Conservation (phyloP, 495 filamentous ascomycete genomes). For the Lasiosphaeria hispida region DNA sequence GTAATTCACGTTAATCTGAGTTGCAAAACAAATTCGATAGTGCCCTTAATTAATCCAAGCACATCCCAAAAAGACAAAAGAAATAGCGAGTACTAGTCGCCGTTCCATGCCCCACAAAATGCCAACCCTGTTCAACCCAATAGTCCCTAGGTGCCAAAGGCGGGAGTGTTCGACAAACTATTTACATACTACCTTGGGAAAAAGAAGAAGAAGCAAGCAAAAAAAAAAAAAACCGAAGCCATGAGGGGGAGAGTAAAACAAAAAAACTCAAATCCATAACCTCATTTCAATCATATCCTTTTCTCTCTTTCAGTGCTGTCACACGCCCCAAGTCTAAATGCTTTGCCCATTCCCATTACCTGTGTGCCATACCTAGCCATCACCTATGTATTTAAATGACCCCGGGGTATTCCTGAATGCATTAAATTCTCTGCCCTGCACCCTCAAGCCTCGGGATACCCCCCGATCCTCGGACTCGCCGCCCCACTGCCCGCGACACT, state of each 20-base stretch:
- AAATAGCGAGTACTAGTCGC: too few species aligned
- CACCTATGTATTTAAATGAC: too few species aligned
- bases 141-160: neutral
- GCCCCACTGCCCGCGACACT: slow-evolving; percentile 24
- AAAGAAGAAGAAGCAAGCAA: neutral
- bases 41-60: too few species aligned
- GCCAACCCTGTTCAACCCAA: neutral
- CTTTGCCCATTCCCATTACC: neutral
- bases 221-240: neutral
- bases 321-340: neutral
- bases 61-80: too few species aligned
- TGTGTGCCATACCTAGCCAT: neutral
- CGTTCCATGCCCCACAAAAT: too few species aligned
- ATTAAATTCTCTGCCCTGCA: neutral
- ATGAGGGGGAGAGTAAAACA: too few species aligned
- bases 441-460: neutral
- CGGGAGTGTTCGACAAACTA: neutral
- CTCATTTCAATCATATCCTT: slow-evolving; percentile 3
- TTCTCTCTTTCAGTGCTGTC: neutral
- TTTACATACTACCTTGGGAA: neutral
- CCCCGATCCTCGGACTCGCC: slow-evolving; percentile 13
- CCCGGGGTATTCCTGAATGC: neutral
- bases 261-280: neutral
- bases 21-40: too few species aligned
- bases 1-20: too few species aligned